These are phyloP conservation scores for Clarireedia hainanense DNA, from an alignment of 2,329 filamentous ascomycete genomes.

Conservation along the genomic window DNA sequence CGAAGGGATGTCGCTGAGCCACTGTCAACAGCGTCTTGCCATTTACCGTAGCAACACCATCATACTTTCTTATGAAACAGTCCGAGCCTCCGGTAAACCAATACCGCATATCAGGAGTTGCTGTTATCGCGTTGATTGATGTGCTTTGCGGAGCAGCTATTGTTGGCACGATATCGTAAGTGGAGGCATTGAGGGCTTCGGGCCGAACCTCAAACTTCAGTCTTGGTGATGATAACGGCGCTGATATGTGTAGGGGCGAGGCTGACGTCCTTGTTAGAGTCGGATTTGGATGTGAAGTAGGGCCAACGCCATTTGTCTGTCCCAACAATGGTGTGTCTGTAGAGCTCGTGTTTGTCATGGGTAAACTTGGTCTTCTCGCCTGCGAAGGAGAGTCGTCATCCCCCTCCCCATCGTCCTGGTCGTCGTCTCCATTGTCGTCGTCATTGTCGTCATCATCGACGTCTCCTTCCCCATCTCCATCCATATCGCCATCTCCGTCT, in stretches of 20 bases:
- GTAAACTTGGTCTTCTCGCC: slow-evolving; percentile 21
- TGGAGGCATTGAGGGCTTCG: slow-evolving; percentile 69
- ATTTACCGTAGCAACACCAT: slow-evolving; percentile 91
- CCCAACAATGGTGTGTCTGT: slow-evolving; percentile 18
- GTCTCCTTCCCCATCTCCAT: slow-evolving; percentile 28
- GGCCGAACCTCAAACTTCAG: slow-evolving; percentile 58
- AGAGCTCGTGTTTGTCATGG: slow-evolving; percentile 24
- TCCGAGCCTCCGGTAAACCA: slow-evolving; percentile 92
- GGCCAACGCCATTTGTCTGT: slow-evolving; percentile 23
- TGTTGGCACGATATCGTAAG: slow-evolving; percentile 94
- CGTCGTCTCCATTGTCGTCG: slow-evolving; percentile 27
- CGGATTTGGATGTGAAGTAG: slow-evolving; percentile 26
- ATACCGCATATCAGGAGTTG: slow-evolving; percentile 90
- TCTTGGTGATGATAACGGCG: slow-evolving; percentile 34
- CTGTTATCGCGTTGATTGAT: slow-evolving; percentile 85
- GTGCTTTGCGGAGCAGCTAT: slow-evolving; percentile 95
- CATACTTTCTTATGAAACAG: slow-evolving; percentile 94
- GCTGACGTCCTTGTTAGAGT: slow-evolving; percentile 24
- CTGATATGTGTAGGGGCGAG: slow-evolving; percentile 26
- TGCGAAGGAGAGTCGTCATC: slow-evolving; percentile 42
- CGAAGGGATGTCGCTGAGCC: slow-evolving; percentile 91
- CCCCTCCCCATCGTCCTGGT: slow-evolving; percentile 40
- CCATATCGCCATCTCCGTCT: slow-evolving; percentile 26
- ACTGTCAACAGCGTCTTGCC: slow-evolving; percentile 90
- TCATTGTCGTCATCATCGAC: slow-evolving; percentile 36